phyloP scores from a whole-genome alignment of 345 rosid species.

The Moricandia moricandioides region DNA sequence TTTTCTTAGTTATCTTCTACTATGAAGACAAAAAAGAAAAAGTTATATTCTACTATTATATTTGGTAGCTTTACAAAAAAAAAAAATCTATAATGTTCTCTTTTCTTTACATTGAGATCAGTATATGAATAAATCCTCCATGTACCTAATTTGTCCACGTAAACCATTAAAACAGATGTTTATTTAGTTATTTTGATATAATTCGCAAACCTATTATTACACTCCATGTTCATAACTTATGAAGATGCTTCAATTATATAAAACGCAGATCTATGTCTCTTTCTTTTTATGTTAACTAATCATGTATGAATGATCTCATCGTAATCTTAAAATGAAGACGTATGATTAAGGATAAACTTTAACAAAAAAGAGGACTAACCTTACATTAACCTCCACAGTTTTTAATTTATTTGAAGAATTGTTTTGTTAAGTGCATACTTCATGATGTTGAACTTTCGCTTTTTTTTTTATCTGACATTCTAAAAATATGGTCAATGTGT shows the following conservation, averaged over 20 bases:
- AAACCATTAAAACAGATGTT: slow-evolving; percentile 7
- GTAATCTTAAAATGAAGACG: not conserved
- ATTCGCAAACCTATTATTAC: slow-evolving; percentile 26
- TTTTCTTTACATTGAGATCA: not conserved
- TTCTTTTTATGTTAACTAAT: slow-evolving; percentile 13
- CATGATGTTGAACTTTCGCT: not conserved
- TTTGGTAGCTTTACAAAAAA: slow-evolving; percentile 10
- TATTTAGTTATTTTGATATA: slow-evolving; percentile 6
- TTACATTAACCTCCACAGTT: not conserved
- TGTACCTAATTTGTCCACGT: slow-evolving; percentile 21
- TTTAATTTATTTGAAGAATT: not conserved
- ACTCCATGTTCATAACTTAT: slow-evolving; percentile 27
- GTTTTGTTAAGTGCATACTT: not conserved
- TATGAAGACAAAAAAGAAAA: not conserved
- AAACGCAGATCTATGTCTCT: slow-evolving; percentile 21
- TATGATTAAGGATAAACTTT: not conserved
- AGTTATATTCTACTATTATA: slow-evolving; percentile 13
- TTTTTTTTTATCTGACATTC: not conserved
- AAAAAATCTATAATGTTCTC: not conserved
- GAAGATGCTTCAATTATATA: not conserved
- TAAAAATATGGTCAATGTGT: not conserved
- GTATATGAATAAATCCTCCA: slow-evolving; percentile 13
- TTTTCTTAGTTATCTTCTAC: not conserved
- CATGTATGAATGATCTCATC: not conserved
- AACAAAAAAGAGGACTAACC: not conserved